Evolutionary conservation across 108 stramenopile genomes (phyloP), one percentile per base, ranked within the genome.

Genomic region (Cyclotella atomus): DNA sequence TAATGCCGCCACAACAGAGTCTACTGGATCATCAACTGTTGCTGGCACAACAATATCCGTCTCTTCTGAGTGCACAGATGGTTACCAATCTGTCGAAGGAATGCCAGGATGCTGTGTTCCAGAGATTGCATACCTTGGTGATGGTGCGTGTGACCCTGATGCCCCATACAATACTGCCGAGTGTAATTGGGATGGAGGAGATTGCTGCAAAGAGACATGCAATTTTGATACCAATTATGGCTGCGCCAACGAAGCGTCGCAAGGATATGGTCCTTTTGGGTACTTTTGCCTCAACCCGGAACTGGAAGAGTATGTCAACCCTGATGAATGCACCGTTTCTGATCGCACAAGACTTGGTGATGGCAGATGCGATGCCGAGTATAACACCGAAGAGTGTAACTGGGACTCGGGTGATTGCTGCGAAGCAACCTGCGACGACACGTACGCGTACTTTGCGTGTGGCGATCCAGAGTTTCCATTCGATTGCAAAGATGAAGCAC

Each of bases 141-240:
- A 82, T 53, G 81, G 81, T 21, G 81, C 81, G 7, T 82, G 81
- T 53, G 81, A 82, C 46, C 81, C 81, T 25, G 76, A 84, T 66
- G 89, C 90, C 33, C 94, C 93, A 57, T 95, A 95, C 79, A 97
- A 97, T 71, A 86, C 92, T 3, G 84, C 75, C 9, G 82, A 89
- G 29, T 97, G 96, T 65, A 80, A 76, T 19, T 97, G 63, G 65
- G 96, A 97, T 63, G 88, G 87, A 15, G 96, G 96, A 6, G 96
- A 97, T 68, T 97, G 96, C 65, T 97, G 96, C 64, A 75, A 83
- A 57, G 93, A 90, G 43, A 87, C 89, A 21, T 95, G 91, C 62
- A 47, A 65, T 34, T 69, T 62, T 17, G 70, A 60, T 1, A 66
- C 46, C 1, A 53, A 52, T 24, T 82, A 82, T 29, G 81, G 64